Base-by-base conservation (phyloP, 257 asterid species). In the Fraxinus pennsylvanica region DNA sequence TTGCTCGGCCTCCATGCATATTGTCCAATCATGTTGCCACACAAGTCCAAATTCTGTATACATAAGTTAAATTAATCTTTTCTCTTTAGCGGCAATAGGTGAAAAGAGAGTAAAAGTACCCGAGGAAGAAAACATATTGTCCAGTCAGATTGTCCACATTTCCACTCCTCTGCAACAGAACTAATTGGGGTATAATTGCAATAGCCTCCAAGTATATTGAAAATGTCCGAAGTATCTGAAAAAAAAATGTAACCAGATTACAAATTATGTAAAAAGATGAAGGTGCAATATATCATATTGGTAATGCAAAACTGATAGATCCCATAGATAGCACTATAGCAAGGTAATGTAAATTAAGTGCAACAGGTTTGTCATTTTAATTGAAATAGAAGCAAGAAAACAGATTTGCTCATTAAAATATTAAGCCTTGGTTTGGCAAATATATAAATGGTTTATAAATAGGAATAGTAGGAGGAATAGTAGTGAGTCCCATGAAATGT, bases 101-200 rank as follows among this genome's bases (percentile, higher is more conserved):
- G 68, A 68, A 70, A 21, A 69, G 75, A 78, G 80, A 83, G 54
- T 68, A 32, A 76, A 82, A 61, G 82, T 92, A 94, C 98, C 98
- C 98, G 22, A 94, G 97, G 75, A 94, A 90, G 89, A 92, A 75
- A 77, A 94, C 92, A 79, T 94, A 94, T 92, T 94, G 96, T 82
- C 97, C 98, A 38, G 97, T 81, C 82, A 94, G 89, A 75, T 94
- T 94, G 88, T 94, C 98, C 83, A 94, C 97, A 73, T 94, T 94
- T 84, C 98, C 97, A 87, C 98, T 90, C 88, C 98, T 91, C 88
- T 94, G 98, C 92, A 94, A 83, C 76, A 94, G 87, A 70, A 94
- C 94, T 90, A 94, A 85, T 87, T 92, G 98, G 30, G 98, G 98
- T 78, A 94, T 87, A 79, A 94, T 94, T 54, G 92, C 91, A 74